Evolutionary conservation across 371 early-diverging fungal genomes (phyloP).

Genomic region (Mucor piriformis): DNA sequence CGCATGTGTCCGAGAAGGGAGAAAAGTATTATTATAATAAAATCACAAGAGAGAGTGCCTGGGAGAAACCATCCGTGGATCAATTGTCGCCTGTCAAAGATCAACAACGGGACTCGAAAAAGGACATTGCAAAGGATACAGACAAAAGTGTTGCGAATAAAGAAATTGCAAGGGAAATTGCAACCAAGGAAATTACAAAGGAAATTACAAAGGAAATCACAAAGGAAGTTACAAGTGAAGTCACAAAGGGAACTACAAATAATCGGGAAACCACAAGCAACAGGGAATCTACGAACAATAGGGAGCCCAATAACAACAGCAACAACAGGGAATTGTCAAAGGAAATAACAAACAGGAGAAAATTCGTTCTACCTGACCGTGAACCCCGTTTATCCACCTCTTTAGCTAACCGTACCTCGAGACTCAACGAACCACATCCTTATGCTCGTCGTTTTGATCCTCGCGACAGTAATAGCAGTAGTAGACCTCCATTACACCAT

Average conservation of each 20-base stretch:
- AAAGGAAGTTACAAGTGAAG: no score
- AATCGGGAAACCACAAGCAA: no score
- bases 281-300: no score
- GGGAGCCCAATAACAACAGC: no score
- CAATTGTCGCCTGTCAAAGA: not conserved
- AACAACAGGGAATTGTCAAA: no score
- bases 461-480: not conserved
- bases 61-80: constrained; percentile 14
- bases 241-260: no score
- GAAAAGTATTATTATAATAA: constrained; percentile 18
- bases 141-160: not conserved
- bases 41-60: constrained; percentile 13
- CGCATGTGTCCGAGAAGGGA: constrained; percentile 9
- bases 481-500: not conserved
- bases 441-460: constrained; percentile 1
- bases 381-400: constrained; percentile 2
- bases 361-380: not conserved
- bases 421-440: not conserved
- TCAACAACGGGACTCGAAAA: not conserved
- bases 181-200: no score
- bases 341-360: not conserved
- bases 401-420: not conserved
- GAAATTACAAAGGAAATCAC: no score
- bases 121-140: not conserved
- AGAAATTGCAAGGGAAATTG: not conserved